phyloP scores from a whole-genome alignment of 202 grass and related monocot genomes.

The Carex arenaria region DNA sequence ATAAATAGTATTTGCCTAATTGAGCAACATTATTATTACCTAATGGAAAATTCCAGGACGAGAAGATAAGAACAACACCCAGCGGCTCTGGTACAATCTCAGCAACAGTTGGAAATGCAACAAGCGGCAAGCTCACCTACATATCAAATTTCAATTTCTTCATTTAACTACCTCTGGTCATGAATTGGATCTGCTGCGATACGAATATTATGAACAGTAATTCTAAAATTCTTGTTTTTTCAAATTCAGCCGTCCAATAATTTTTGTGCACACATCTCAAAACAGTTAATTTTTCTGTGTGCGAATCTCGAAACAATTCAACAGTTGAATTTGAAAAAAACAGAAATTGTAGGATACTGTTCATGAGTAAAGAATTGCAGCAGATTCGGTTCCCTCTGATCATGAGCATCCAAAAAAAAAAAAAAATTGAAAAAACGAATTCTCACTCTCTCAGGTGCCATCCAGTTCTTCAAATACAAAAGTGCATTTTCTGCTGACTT shows the following conservation, averaged over 20 bases:
- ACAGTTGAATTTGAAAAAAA: too few species aligned
- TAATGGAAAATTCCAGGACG: conserved; percentile 83
- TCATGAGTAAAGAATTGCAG: too few species aligned
- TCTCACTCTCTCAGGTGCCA: conserved; percentile 49
- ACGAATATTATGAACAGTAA: too few species aligned
- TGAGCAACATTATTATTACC: conserved; percentile 26
- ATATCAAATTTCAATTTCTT: background rate
- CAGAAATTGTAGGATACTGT: too few species aligned
- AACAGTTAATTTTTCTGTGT: too few species aligned
- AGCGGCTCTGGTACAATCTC: conserved; percentile 83
- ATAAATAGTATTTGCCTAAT: background rate
- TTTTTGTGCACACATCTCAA: too few species aligned
- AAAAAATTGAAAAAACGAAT: background rate
- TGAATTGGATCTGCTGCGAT: too few species aligned
- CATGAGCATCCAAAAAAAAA: background rate
- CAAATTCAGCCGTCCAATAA: too few species aligned
- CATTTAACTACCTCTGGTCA: too few species aligned
- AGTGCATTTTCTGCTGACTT: conserved; percentile 56
- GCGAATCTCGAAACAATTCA: too few species aligned
- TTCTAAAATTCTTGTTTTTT: too few species aligned
- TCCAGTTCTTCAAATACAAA: conserved; percentile 52
- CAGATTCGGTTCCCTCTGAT: too few species aligned
- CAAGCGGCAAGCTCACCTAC: conserved; percentile 49
- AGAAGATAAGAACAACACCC: conserved; percentile 77
- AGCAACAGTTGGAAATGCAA: conserved; percentile 51